A percentile compares a stretch with the other conserved stretches of the same genome.
These are phyloP conservation scores for Cryoendolithus antarcticus DNA, from an alignment of 2,329 filamentous ascomycete genomes.

Conservation along the genomic window DNA sequence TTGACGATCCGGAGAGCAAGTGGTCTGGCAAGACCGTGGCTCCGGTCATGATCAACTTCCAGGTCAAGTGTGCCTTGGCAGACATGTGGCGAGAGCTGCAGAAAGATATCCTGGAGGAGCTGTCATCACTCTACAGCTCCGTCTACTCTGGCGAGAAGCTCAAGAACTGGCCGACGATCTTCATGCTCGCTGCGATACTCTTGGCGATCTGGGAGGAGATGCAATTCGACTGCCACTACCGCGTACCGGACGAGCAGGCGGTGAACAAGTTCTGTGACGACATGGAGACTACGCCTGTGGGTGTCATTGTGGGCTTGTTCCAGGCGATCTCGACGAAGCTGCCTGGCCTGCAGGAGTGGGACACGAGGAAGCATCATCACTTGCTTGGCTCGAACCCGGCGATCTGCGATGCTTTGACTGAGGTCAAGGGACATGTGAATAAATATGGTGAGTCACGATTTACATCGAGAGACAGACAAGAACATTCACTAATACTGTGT, in stretches of 20 bases:
- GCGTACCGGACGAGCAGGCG: slow-evolving; percentile 67
- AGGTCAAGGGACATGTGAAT: slow-evolving; percentile 82
- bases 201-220: slow-evolving; percentile 96
- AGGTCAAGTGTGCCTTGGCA: slow-evolving; percentile 93
- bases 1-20: slow-evolving; percentile 74
- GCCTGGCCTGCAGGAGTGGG: slow-evolving; percentile 86
- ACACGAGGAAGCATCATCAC: slow-evolving; percentile 80
- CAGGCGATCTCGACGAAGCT: slow-evolving; percentile 96
- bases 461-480: neutral
- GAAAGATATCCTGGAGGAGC: slow-evolving; percentile 89
- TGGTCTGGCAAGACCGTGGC: slow-evolving; percentile 84
- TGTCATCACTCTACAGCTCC: slow-evolving; percentile 86
- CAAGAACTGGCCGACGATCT: slow-evolving; percentile 98
- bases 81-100: slow-evolving; percentile 98
- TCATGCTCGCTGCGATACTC: slow-evolving; percentile 88
- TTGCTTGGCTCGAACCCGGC: slow-evolving; percentile 81
- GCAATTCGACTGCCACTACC: slow-evolving; percentile 97
- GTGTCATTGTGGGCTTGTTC: slow-evolving; percentile 93
- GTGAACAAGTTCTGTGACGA: slow-evolving; percentile 93
- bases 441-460: slow-evolving; percentile 68
- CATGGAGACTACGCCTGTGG: slow-evolving; percentile 92
- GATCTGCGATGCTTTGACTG: slow-evolving; percentile 91
- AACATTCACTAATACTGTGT: slow-evolving; percentile 7
- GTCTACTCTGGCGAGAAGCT: slow-evolving; percentile 95
- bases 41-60: slow-evolving; percentile 98